Conservation (phyloP, 202 grass and related monocot genomes). For the Bolboschoenoplectus hybrid region DNA sequence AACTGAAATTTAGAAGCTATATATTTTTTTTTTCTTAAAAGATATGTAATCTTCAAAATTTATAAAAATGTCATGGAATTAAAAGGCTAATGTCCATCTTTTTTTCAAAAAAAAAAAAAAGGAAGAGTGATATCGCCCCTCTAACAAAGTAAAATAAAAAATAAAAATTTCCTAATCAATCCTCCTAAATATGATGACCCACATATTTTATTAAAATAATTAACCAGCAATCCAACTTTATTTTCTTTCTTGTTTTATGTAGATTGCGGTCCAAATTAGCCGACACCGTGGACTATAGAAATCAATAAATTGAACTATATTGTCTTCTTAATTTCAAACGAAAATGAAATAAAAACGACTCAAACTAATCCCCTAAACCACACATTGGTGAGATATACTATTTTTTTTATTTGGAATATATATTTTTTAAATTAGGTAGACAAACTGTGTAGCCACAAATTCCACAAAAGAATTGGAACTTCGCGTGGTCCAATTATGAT, state of each 20-base stretch:
- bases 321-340: not conserved
- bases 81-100: no score
- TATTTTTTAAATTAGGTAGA: not conserved
- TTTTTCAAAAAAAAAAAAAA: no score
- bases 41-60: no score
- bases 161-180: not conserved
- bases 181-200: not conserved
- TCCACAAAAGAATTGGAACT: not conserved
- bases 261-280: not conserved
- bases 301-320: not conserved
- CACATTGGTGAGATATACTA: not conserved
- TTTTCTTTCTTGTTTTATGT: not conserved
- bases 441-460: conserved; percentile 2
- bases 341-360: not conserved
- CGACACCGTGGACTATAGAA: not conserved
- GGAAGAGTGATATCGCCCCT: no score
- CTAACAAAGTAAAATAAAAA: no score
- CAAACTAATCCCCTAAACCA: not conserved
- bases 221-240: not conserved
- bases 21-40: no score
- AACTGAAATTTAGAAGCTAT: no score
- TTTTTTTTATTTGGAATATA: not conserved
- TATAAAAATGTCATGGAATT: no score
- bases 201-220: not conserved
- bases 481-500: not conserved